A percentile compares a stretch with the other conserved stretches of the same genome.
Conservation (phyloP, 2,329 filamentous ascomycete species). For the Epichloe coenophiala region DNA sequence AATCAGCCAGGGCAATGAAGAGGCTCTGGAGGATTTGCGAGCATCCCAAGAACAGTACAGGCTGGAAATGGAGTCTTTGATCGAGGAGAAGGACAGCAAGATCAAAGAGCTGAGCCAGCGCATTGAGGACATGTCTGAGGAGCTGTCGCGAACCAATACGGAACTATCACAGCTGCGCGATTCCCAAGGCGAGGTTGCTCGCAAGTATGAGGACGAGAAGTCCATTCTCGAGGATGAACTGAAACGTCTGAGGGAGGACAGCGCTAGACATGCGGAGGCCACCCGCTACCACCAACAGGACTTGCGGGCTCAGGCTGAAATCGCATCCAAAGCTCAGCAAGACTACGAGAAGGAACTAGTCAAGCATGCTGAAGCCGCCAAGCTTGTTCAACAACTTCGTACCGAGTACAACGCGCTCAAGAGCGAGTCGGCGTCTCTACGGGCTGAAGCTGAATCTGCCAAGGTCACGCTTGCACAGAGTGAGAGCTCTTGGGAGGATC, state of each 20-base stretch:
- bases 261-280: slow-evolving; percentile 64
- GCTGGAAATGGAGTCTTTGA: slow-evolving; percentile 66
- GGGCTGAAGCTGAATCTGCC: slow-evolving; percentile 73
- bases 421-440: slow-evolving; percentile 60
- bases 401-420: slow-evolving; percentile 71
- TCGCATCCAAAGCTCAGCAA: slow-evolving; percentile 83
- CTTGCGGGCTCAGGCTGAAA: slow-evolving; percentile 82
- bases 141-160: slow-evolving; percentile 67
- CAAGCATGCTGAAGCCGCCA: slow-evolving; percentile 92
- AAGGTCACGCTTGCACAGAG: slow-evolving; percentile 66
- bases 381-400: slow-evolving; percentile 65
- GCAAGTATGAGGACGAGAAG: slow-evolving; percentile 71
- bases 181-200: slow-evolving; percentile 61
- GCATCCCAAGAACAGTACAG: slow-evolving; percentile 75
- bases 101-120: slow-evolving; percentile 74
- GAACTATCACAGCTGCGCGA: slow-evolving; percentile 72
- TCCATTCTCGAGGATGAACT: slow-evolving; percentile 66
- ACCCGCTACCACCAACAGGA: slow-evolving; percentile 82
- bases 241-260: slow-evolving; percentile 67
- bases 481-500: slow-evolving; percentile 78
- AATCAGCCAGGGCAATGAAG: slow-evolving; percentile 77
- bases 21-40: slow-evolving; percentile 67
- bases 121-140: slow-evolving; percentile 68
- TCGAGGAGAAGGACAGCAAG: slow-evolving; percentile 65
- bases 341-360: slow-evolving; percentile 91